Conservation (phyloP, 2,329 filamentous ascomycete species). For the Dactylellina leptospora region DNA sequence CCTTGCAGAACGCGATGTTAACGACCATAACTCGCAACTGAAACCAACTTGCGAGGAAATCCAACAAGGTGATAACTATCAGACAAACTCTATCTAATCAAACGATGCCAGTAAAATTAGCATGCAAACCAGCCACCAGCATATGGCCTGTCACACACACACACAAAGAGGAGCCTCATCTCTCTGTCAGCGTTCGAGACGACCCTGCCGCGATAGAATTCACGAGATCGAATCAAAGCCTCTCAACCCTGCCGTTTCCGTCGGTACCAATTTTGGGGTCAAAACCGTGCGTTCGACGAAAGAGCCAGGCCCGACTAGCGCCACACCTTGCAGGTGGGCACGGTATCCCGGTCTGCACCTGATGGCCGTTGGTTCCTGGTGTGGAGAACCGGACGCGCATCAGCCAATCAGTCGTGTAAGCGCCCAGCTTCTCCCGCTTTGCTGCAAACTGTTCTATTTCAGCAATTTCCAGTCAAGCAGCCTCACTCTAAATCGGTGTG, state of each 20-base stretch:
- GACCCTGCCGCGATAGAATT: too few relatives aligned
- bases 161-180: too few relatives aligned
- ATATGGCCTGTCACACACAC: too few relatives aligned
- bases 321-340: constrained; percentile 16
- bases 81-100: too few relatives aligned
- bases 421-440: constrained; percentile 35
- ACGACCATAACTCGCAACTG: too few relatives aligned
- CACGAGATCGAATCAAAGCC: too few relatives aligned
- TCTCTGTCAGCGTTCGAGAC: too few relatives aligned
- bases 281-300: background rate
- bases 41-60: too few relatives aligned
- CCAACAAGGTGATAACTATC: too few relatives aligned
- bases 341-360: background rate
- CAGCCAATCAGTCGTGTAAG: constrained; percentile 36
- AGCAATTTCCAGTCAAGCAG: constrained; percentile 21
- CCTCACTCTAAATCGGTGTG: constrained; percentile 18
- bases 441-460: constrained; percentile 52
- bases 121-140: too few relatives aligned
- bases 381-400: constrained; percentile 22
- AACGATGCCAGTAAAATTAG: too few relatives aligned
- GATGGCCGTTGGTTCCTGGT: constrained; percentile 13
- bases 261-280: background rate
- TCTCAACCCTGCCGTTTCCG: background rate
- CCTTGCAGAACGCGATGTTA: too few relatives aligned
- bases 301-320: constrained; percentile 1